These are phyloP conservation scores for Antrodiella citrinella DNA, from an alignment of 768 basidiomycete species.

Conservation along the genomic window DNA sequence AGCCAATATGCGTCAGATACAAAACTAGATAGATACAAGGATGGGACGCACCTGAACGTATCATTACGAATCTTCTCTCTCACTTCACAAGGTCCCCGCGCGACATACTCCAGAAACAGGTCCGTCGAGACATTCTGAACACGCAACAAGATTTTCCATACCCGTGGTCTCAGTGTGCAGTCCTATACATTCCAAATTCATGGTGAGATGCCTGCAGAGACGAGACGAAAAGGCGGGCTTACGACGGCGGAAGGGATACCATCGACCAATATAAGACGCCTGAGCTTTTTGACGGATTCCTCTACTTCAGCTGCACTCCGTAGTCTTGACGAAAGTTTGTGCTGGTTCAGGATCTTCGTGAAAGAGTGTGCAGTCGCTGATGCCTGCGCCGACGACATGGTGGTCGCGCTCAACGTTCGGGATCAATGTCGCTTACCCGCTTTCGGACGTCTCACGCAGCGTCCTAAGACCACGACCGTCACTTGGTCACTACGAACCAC, in stretches of 20 bases:
- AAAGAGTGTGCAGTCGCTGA: constrained; percentile 59
- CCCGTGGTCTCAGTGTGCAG: constrained; percentile 73
- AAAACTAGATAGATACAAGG: neutral
- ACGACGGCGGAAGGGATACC: constrained; percentile 78
- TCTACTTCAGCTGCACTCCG: constrained; percentile 59
- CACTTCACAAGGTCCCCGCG: constrained; percentile 79
- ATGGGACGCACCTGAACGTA: constrained; percentile 68
- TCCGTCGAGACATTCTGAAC: constrained; percentile 74
- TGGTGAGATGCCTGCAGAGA: neutral
- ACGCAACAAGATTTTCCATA: constrained; percentile 91
- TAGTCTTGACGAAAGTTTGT: constrained; percentile 57
- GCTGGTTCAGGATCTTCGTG: constrained; percentile 70
- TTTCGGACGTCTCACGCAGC: neutral
- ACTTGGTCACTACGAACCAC: neutral
- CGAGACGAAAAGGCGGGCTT: constrained; percentile 22
- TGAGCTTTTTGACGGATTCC: constrained; percentile 78
- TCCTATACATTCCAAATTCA: constrained; percentile 38
- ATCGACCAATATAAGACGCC: constrained; percentile 84
- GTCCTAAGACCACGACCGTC: neutral
- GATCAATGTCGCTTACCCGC: neutral
- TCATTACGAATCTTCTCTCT: constrained; percentile 93
- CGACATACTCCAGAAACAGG: constrained; percentile 69
- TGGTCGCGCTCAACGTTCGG: constrained; percentile 1
- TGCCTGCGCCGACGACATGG: constrained; percentile 17
- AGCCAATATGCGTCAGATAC: neutral